These are phyloP conservation scores for Dryas integrifolia DNA, from an alignment of 331 rosid genomes.

Conservation along the genomic window DNA sequence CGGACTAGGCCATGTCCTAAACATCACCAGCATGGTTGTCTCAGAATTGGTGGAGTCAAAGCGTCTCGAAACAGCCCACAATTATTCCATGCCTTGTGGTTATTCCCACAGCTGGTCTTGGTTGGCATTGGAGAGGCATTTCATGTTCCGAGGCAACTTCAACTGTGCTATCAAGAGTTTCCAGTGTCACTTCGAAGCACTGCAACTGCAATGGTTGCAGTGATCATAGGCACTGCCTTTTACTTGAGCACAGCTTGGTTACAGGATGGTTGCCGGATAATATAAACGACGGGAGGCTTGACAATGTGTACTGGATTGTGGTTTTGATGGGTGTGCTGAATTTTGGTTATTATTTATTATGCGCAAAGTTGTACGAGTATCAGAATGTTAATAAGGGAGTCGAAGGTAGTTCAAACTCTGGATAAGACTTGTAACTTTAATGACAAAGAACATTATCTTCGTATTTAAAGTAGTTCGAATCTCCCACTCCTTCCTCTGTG, in stretches of 20 bases:
- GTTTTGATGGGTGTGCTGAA: conserved; percentile 36
- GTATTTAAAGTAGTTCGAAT: too few relatives aligned
- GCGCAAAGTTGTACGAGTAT: conserved; percentile 29
- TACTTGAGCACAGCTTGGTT: conserved; percentile 38
- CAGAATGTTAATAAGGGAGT: conserved; percentile 11
- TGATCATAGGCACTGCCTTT: conserved; percentile 38
- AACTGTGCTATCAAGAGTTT: conserved; percentile 55
- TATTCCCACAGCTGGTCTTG: conserved; percentile 49
- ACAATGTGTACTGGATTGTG: conserved; percentile 50
- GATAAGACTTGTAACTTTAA: too few relatives aligned
- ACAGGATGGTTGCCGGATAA: conserved; percentile 56
- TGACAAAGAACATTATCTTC: too few relatives aligned
- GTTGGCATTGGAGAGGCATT: conserved; percentile 67
- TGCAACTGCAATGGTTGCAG: conserved; percentile 49
- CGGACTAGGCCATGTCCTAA: conserved; percentile 51
- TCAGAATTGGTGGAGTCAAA: conserved; percentile 58
- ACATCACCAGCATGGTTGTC: conserved; percentile 28
- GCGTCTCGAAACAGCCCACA: conserved; percentile 42
- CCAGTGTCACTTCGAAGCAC: conserved; percentile 46
- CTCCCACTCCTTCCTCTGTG: too few relatives aligned
- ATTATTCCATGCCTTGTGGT: conserved; percentile 38
- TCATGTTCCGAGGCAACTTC: conserved; percentile 58
- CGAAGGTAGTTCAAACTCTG: neutral
- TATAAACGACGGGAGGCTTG: conserved; percentile 48
- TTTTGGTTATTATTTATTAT: conserved; percentile 27